Conservation (phyloP, 1,284 basidiomycete genomes). For the Sanghuangporus baumii region DNA sequence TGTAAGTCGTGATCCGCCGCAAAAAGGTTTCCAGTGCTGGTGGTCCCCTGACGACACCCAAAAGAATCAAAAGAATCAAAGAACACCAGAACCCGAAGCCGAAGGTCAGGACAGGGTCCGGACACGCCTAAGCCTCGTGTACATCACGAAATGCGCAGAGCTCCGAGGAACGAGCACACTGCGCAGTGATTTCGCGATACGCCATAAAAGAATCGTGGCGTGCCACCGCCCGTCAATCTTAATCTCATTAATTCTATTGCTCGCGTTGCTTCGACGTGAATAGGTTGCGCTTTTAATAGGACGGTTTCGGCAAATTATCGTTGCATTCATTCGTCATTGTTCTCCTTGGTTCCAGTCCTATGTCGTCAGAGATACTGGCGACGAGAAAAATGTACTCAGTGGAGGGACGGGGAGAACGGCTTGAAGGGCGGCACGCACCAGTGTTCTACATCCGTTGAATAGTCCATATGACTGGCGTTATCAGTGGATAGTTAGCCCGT, state of each 20-base stretch:
- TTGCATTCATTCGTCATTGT: background rate
- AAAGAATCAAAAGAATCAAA: background rate
- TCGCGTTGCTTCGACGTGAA: background rate
- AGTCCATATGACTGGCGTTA: background rate
- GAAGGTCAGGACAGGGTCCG: background rate
- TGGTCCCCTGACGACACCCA: slow-evolving; percentile 17
- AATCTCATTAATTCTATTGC: background rate
- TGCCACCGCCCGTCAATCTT: background rate
- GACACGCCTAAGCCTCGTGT: slow-evolving; percentile 11
- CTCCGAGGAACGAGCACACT: background rate
- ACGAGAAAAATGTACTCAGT: background rate
- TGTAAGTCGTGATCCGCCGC: slow-evolving; percentile 5
- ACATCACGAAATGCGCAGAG: background rate
- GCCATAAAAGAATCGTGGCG: background rate
- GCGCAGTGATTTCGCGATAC: background rate
- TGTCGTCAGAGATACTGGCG: background rate
- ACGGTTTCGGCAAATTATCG: background rate
- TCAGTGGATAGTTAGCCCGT: background rate
- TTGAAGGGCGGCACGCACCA: background rate
- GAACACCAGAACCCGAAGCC: background rate
- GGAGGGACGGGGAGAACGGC: background rate
- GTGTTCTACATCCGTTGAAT: background rate
- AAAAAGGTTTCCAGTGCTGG: background rate
- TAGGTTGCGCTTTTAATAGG: background rate
- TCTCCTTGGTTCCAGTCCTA: background rate